A percentile compares a stretch with the other conserved stretches of the same genome.
Evolutionary conservation across 164 flowering plant genomes (phyloP).

Genomic region (Berberis thunbergii): DNA sequence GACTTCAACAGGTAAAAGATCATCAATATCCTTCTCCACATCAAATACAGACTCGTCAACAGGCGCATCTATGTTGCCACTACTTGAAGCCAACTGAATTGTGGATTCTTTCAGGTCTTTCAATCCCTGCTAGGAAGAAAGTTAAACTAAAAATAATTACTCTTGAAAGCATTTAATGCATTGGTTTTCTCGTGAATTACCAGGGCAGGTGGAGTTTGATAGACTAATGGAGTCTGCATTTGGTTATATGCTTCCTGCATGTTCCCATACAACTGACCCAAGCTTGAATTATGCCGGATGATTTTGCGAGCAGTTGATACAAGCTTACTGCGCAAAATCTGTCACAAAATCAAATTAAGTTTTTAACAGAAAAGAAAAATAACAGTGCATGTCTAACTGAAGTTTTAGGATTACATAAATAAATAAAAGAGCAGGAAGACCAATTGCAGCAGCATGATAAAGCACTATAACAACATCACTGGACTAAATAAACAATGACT

Average conservation of each 20-base stretch:
- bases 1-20: conserved; percentile 84
- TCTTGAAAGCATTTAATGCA: background rate
- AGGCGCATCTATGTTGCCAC: conserved; percentile 76
- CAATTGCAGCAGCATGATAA: too few relatives aligned
- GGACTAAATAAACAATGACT: too few relatives aligned
- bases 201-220: conserved; percentile 59
- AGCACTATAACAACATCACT: too few relatives aligned
- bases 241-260: conserved; percentile 87
- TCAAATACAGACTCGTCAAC: conserved; percentile 84
- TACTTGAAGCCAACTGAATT: conserved; percentile 55
- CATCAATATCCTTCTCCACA: conserved; percentile 85
- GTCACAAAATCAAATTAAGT: conserved; percentile 14
- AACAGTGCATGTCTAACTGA: background rate
- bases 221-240: conserved; percentile 92
- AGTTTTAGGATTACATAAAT: background rate
- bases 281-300: conserved; percentile 55
- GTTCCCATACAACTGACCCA: conserved; percentile 67
- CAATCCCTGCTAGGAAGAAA: conserved; percentile 47
- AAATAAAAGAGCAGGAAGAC: too few relatives aligned
- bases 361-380: background rate
- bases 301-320: conserved; percentile 75
- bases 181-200: conserved; percentile 23
- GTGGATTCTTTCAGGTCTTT: conserved; percentile 87
- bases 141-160: background rate
- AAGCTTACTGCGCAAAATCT: conserved; percentile 83